Evolutionary conservation across 495 filamentous ascomycete species (phyloP).

Genomic region (Podospora australis): DNA sequence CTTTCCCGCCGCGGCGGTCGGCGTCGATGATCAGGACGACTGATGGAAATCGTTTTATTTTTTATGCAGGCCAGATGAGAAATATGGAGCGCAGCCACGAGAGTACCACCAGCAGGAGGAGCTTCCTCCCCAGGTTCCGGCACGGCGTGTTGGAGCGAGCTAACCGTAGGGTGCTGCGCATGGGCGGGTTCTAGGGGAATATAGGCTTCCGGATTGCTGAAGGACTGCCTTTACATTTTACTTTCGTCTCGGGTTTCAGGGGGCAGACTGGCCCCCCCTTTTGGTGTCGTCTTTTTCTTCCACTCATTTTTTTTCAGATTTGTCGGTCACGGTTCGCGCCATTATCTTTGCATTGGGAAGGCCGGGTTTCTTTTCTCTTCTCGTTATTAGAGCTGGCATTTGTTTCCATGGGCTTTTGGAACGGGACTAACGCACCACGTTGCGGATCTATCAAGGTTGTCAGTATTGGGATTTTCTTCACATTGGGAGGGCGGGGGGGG

Average conservation of each 20-base stretch:
- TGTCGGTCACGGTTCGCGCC: neutral
- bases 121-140: too few species aligned
- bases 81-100: too few species aligned
- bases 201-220: neutral
- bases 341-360: slow-evolving; percentile 9
- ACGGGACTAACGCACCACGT: slow-evolving; percentile 1
- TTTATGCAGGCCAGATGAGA: neutral
- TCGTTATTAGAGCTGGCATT: neutral
- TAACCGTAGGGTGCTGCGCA: too few species aligned
- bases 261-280: too few species aligned
- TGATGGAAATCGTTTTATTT: neutral
- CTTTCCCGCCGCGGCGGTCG: slow-evolving; percentile 1
- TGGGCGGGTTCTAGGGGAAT: slow-evolving; percentile 1
- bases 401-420: neutral
- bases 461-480: too few species aligned
- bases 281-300: slow-evolving; percentile 1
- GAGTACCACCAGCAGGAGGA: too few species aligned
- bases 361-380: neutral
- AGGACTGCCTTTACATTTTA: neutral
- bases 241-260: neutral
- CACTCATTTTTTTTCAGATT: slow-evolving; percentile 1
- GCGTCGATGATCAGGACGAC: neutral
- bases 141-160: too few species aligned
- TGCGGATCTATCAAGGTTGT: neutral
- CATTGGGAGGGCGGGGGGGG: too few species aligned